phyloP scores from a whole-genome alignment of 768 basidiomycete genomes.

The Leccinum obscurum region DNA sequence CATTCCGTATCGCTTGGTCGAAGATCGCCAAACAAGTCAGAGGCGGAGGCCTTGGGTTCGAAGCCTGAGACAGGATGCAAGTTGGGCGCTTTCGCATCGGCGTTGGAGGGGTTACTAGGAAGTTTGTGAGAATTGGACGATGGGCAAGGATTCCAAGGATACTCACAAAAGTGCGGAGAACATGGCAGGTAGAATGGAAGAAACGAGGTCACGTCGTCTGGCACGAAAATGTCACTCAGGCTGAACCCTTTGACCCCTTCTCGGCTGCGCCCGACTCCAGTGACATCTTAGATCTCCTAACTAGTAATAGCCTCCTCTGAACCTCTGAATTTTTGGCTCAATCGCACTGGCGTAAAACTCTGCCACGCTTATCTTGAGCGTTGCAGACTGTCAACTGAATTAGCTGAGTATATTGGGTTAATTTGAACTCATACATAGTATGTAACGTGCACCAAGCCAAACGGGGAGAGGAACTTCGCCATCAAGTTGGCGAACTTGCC shows the following conservation, averaged over 20 bases:
- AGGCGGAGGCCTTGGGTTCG: conserved; percentile 46
- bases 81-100: conserved; percentile 70
- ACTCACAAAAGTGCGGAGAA: conserved; percentile 84
- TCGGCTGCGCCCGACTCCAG: conserved; percentile 11
- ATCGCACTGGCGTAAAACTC: no score
- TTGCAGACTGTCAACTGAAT: no score
- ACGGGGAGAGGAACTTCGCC: not conserved
- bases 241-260: conserved; percentile 9
- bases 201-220: not conserved
- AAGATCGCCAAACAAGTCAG: conserved; percentile 74
- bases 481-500: not conserved
- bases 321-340: no score
- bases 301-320: not conserved
- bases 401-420: no score
- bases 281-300: not conserved
- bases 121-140: conserved; percentile 12
- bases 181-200: conserved; percentile 48
- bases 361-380: no score
- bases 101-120: conserved; percentile 53
- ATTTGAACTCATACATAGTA: no score
- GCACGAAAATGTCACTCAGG: not conserved
- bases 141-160: not conserved
- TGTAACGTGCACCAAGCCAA: not conserved
- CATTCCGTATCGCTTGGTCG: conserved; percentile 77
- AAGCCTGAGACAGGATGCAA: conserved; percentile 73